These are phyloP conservation scores for Thelonectria rubi DNA, from an alignment of 2,329 filamentous ascomycete genomes.

Conservation along the genomic window DNA sequence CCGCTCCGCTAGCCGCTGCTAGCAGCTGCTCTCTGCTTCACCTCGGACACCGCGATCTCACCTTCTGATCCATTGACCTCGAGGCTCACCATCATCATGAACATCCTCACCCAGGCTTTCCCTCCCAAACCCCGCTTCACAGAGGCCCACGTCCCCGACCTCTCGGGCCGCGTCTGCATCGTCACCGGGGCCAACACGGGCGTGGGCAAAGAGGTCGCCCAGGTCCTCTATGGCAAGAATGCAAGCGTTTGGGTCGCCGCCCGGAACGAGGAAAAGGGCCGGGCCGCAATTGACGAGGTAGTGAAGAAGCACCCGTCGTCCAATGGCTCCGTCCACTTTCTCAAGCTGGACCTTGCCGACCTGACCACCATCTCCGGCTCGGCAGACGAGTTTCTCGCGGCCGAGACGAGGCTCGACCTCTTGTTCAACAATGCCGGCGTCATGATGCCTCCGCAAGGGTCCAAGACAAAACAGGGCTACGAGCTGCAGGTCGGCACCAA, in stretches of 20 bases:
- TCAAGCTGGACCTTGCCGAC: conserved; percentile 57
- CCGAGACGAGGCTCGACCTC: conserved; percentile 48
- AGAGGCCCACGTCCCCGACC: conserved; percentile 71
- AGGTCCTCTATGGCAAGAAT: conserved; percentile 63
- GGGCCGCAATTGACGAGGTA: conserved; percentile 56
- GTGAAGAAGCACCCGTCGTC: conserved; percentile 47
- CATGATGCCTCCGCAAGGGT: conserved; percentile 52
- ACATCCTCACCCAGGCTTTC: conserved; percentile 35
- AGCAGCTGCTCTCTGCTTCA: neutral
- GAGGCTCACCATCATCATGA: conserved; percentile 6
- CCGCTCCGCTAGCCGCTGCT: neutral
- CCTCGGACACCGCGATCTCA: neutral
- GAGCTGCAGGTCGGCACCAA: conserved; percentile 56
- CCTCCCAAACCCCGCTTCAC: conserved; percentile 39
- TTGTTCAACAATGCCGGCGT: conserved; percentile 58
- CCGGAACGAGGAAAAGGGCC: conserved; percentile 56
- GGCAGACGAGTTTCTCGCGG: conserved; percentile 44
- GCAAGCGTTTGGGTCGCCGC: conserved; percentile 65
- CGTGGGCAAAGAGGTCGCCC: conserved; percentile 62
- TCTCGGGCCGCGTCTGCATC: conserved; percentile 60
- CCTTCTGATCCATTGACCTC: neutral
- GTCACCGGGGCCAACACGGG: conserved; percentile 56
- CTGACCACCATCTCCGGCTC: conserved; percentile 48
- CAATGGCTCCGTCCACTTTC: conserved; percentile 52
- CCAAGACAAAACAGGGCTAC: conserved; percentile 52